Evolutionary conservation across 2,329 filamentous ascomycete genomes (phyloP).

Genomic region (Claviceps lovelessii): DNA sequence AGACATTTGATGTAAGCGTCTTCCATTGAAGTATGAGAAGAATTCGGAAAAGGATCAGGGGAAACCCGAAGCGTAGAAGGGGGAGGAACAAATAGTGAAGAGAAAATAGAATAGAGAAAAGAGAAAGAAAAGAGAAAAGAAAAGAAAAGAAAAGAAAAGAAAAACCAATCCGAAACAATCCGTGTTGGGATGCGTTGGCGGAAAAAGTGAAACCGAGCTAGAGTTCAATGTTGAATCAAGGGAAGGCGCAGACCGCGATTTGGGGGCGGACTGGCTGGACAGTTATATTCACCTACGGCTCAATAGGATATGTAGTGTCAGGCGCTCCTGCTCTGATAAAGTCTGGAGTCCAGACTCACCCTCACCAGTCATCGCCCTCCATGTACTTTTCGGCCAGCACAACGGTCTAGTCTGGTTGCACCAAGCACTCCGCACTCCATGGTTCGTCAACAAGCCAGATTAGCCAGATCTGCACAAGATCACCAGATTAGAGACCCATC

Average conservation of each 20-base stretch:
- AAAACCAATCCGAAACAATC: neutral
- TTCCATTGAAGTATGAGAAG: constrained; percentile 6
- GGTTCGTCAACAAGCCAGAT: neutral
- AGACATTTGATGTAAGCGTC: constrained; percentile 6
- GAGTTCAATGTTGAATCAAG: neutral
- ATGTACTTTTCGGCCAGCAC: neutral
- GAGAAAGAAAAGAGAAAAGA: neutral
- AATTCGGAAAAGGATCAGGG: neutral
- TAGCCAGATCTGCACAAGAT: neutral
- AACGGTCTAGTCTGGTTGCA: neutral
- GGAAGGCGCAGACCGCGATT: neutral
- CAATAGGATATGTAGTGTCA: neutral
- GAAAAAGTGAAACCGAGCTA: neutral
- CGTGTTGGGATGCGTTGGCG: neutral
- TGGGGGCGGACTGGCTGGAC: neutral
- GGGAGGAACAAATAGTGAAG: neutral
- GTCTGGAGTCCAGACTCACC: neutral
- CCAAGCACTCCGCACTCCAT: neutral
- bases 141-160: neutral
- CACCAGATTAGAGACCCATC: neutral
- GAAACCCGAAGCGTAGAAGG: neutral
- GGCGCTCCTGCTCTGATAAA: neutral
- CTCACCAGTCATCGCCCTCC: neutral
- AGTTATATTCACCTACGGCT: neutral
- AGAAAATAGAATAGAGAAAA: too few relatives aligned